phyloP scores from a whole-genome alignment of 2,329 filamentous ascomycete species.

The Apiospora sp. region DNA sequence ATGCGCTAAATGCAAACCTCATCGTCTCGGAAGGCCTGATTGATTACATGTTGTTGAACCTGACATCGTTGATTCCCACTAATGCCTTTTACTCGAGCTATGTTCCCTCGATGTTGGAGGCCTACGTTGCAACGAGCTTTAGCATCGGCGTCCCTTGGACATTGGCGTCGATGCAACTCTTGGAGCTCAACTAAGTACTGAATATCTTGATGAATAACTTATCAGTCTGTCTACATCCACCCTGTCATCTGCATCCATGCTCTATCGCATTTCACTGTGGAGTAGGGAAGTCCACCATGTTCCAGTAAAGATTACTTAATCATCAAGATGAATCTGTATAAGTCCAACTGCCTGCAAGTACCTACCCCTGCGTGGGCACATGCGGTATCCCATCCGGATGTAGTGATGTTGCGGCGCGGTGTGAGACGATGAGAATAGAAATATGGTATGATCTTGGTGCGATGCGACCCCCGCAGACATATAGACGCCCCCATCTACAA shows the following conservation, averaged over 20 bases:
- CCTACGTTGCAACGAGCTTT: background rate
- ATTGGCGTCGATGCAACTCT: background rate
- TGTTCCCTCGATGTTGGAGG: background rate
- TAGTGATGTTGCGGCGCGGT: background rate
- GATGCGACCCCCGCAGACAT: background rate
- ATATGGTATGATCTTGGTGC: conserved; percentile 12
- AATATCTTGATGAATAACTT: too few relatives aligned
- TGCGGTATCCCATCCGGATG: background rate
- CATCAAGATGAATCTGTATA: background rate
- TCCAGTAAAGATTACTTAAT: background rate
- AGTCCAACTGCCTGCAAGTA: background rate
- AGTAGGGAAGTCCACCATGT: conserved; percentile 3
- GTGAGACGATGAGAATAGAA: background rate
- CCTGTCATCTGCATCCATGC: background rate
- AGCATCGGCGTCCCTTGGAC: background rate
- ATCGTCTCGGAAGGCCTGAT: background rate
- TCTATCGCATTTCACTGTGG: background rate
- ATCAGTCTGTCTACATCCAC: background rate
- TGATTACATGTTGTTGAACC: background rate
- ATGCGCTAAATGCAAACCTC: background rate
- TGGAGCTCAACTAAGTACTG: background rate
- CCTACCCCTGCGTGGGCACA: background rate
- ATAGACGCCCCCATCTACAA: background rate
- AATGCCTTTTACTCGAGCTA: background rate
- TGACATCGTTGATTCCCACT: background rate